Base-by-base conservation (phyloP, 768 basidiomycete genomes). In the Polyporus arcularius region DNA sequence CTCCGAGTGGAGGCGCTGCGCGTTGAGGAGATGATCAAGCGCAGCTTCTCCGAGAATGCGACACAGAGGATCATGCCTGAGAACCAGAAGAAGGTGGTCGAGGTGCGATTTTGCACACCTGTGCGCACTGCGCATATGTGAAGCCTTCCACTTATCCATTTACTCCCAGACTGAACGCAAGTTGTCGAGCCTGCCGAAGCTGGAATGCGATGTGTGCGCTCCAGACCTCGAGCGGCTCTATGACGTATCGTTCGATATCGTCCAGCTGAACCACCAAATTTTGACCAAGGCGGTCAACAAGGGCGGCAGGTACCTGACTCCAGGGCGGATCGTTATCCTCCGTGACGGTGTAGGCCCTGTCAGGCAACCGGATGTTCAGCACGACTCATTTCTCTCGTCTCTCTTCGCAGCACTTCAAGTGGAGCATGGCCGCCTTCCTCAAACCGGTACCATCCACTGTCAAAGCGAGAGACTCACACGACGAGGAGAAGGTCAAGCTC, bases 21-120 rank as follows among this genome's bases (percentile, higher is more conserved):
- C 60, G 96, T 98, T 16, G 97, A 99, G 71, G 97, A 99, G 75
- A 99, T 99, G 97, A 98, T 99, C 71, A 98, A 98, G 74, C 83
- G 97, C 41, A 95, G 93, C 72, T 99, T 99, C 75, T 98, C 97
- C 16, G 97, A 99, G 77, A 98, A 98, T 70, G 88, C 94, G 1
- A 90, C 97, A 0, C 97, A 99, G 70, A 82, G 89, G 41, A 78
- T 98, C 46, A 77, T 98, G 32, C 97, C 97, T 4, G 94, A 96
- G 56, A 93, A 98, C 62, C 94, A 98, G 73, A 87, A 89, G 72
- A 85, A 89, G 70, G 91, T 98, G 26, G 72, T 80, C 2, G 88
- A 96, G 79, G 96, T 93, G 62, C 53, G 21, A 6, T 10, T 40
- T 50, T 7, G 21, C 52, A 49, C 4, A 26, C 38, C 40, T 12